Conservation (phyloP, 2,329 filamentous ascomycete species). For the Acrocalymma vagum region DNA sequence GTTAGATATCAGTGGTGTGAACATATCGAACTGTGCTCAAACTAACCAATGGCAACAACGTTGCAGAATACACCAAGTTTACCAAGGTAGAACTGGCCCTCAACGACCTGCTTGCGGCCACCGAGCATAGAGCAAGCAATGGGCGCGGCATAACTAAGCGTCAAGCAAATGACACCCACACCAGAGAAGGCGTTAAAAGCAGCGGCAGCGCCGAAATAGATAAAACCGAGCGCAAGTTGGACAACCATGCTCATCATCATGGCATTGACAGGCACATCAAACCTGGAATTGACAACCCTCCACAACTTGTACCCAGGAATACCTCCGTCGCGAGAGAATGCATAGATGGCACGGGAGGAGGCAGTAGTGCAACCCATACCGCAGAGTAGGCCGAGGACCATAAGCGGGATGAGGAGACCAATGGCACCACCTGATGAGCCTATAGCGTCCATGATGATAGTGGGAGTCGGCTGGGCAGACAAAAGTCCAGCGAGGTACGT, state of each 20-base stretch:
- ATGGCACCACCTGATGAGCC: conserved; percentile 68
- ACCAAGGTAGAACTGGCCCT: conserved; percentile 67
- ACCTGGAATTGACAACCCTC: conserved; percentile 65
- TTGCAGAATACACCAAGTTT: conserved; percentile 67
- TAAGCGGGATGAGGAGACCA: conserved; percentile 67
- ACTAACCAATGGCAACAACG: conserved; percentile 65
- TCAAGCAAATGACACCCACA: conserved; percentile 72
- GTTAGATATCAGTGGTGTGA: not conserved
- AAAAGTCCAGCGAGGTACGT: conserved; percentile 59
- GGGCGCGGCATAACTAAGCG: conserved; percentile 70
- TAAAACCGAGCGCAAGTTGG: conserved; percentile 67
- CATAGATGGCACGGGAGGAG: conserved; percentile 70
- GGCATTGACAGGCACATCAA: conserved; percentile 72
- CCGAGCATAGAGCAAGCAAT: conserved; percentile 69
- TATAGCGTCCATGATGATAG: conserved; percentile 69
- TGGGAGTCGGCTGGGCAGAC: conserved; percentile 68
- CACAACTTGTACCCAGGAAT: conserved; percentile 67
- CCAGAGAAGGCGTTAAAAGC: conserved; percentile 75
- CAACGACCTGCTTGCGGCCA: conserved; percentile 65
- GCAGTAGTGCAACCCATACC: conserved; percentile 73
- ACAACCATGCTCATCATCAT: conserved; percentile 74
- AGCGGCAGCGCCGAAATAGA: conserved; percentile 72
- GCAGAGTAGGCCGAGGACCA: conserved; percentile 71
- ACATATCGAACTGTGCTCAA: conserved; percentile 46
- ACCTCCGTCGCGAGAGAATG: conserved; percentile 73